Evolutionary conservation across 2,329 filamentous ascomycete species (phyloP).

Genomic region (Knufia petricola): DNA sequence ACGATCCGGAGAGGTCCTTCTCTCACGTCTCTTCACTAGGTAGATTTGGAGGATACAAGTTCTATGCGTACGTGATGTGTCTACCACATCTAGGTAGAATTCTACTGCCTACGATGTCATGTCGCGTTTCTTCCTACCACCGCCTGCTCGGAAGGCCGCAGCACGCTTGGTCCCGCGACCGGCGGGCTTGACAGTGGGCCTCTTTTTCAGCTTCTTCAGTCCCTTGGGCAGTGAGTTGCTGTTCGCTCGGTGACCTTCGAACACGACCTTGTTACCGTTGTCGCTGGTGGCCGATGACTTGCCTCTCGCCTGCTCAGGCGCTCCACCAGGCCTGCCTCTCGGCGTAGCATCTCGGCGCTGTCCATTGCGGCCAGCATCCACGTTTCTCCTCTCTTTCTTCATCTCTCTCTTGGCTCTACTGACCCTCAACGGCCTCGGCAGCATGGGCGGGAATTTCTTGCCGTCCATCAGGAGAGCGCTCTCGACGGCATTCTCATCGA

Average conservation of each 20-base stretch:
- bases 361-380: conserved; percentile 22
- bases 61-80: no score
- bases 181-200: conserved; percentile 23
- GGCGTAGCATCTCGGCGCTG: conserved; percentile 11
- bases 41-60: not conserved
- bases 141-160: conserved; percentile 33
- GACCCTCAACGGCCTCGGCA: conserved; percentile 81
- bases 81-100: no score
- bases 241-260: conserved; percentile 37
- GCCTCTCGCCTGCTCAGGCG: not conserved
- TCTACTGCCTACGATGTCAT: not conserved
- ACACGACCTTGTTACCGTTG: conserved; percentile 26
- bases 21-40: not conserved
- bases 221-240: conserved; percentile 27
- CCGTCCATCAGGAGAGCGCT: conserved; percentile 78
- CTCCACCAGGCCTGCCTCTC: not conserved
- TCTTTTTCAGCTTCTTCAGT: conserved; percentile 27
- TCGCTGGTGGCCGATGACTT: not conserved
- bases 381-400: conserved; percentile 21
- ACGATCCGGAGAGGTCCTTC: no score
- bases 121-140: conserved; percentile 24
- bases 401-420: conserved; percentile 61
- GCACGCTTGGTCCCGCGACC: conserved; percentile 35
- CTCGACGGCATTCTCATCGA: conserved; percentile 80
- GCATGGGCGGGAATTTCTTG: conserved; percentile 87